Base-by-base conservation (phyloP, 805 yeast genomes). In the Zygosaccharomyces lentus region DNA sequence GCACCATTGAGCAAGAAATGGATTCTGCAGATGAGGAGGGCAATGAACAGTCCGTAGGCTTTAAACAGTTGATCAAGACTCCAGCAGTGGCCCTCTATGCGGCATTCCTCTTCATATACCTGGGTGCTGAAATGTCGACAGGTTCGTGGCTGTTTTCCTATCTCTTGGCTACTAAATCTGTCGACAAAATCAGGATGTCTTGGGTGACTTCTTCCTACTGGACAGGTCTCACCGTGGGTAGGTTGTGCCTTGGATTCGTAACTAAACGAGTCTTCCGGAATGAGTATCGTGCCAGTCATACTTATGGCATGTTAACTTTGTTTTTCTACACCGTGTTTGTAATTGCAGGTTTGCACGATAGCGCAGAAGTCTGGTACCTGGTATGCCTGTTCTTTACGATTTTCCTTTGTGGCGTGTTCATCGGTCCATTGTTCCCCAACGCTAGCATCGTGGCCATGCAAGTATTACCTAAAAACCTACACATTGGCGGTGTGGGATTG, bases 381-480 rank as follows among this genome's bases (percentile, higher is more conserved):
- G 34, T 48, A 1, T 15, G 50, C 2, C 26, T 65, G 0, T 50
- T 58, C 7, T 43, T 59, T 2, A 46, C 58, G 4, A 65, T 68
- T 9, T 70, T 81, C 4, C 44, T 75, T 1, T 69, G 76, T 23
- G 91, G 90, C 2, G 58, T 80, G 2, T 75, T 75, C 53, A 74
- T 81, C 31, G 91, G 90, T 0, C 90, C 90, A 1, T 67, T 79
- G 29, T 84, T 81, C 63, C 89, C 95, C 1, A 81, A 90, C 6
- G 77, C 85, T 0, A 79, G 84, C 41, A 77, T 84, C 10, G 75
- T 82, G 8, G 73, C 87, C 1, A 64, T 84, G 37, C 78, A 80
- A 45, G 67, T 80, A 2, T 61, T 87, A 35, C 95, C 95, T 0
- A 64, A 67, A 23, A 72, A 71, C 34, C 66, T 75, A 43, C 84